phyloP scores from a whole-genome alignment of 352 stramenopile genomes.

The Globisporangium acanthophoron region DNA sequence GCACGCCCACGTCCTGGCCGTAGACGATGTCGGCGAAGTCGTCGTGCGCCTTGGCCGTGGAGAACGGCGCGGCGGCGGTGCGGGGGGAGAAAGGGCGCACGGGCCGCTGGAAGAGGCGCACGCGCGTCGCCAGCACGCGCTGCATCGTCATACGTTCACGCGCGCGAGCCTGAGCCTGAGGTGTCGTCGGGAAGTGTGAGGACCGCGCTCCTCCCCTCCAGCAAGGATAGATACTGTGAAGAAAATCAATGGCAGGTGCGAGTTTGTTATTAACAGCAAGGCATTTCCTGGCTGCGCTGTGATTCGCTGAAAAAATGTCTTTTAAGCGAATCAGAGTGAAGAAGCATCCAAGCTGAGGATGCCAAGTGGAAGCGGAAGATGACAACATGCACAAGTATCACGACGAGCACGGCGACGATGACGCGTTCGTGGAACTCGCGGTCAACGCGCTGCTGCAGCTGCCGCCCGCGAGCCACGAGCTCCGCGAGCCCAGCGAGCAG shows the following conservation, averaged over 20 bases:
- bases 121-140: constrained; percentile 38
- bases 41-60: constrained; percentile 33
- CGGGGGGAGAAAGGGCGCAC: constrained; percentile 14
- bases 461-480: not conserved
- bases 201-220: too few species aligned
- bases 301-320: not conserved
- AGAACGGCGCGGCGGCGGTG: constrained; percentile 2
- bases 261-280: not conserved
- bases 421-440: constrained; percentile 25
- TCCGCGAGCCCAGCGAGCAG: not conserved
- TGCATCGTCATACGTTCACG: constrained; percentile 25
- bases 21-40: constrained; percentile 72
- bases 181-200: not conserved
- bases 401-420: constrained; percentile 31
- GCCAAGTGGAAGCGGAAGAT: too few species aligned
- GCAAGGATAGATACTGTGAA: not conserved
- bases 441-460: constrained; percentile 10
- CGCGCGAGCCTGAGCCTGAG: not conserved
- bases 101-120: constrained; percentile 59
- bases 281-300: not conserved
- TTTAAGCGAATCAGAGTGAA: not conserved
- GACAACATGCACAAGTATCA: not conserved
- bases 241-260: not conserved
- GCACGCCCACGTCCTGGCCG: constrained; percentile 69
- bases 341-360: too few species aligned